Base-by-base conservation (phyloP, 108 stramenopile genomes). In the Skeletonema costatum region DNA sequence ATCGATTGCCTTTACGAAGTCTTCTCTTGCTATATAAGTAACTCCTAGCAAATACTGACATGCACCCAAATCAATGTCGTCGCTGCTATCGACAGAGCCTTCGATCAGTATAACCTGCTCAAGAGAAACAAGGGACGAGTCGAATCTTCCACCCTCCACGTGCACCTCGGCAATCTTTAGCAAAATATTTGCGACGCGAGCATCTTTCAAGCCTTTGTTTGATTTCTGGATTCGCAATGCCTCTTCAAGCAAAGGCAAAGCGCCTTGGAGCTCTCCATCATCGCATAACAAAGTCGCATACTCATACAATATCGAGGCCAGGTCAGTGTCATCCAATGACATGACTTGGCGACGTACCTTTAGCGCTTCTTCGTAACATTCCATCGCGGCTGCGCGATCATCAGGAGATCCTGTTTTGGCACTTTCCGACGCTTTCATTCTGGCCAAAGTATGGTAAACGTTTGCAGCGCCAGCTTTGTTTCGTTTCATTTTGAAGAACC, bases 301-400 rank as follows among this genome's bases (percentile, higher is more conserved):
- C 25, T 77, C 80, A 50, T 64, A 77, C 13, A 81, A 75, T 19
- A 85, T 71, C 38, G 50, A 46, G 1, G 80, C 80, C 70, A 81
- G 41, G 10, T 85, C 80, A 65, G 77, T 76, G 39, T 81, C 80
- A 81, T 65, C 70, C 35, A 77, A 71, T 69, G 75, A 56, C 41
- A 71, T 62, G 60, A 76, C 75, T 81, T 81, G 80, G 11, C 80
- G 80, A 16, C 76, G 75, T 17, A 74, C 60, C 21, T 70, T 69
- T 16, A 83, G 66, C 4, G 77, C 77, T 74, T 78, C 72, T 67
- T 75, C 68, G 67, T 83, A 78, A 60, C 82, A 83, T 50, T 78
- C 77, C 35, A 78, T 58, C 33, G 85, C 76, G 44, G 77, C 78
- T 56, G 60, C 41, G 46, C 48, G 77, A 38, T 83, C 82, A 36